Base-by-base conservation (phyloP, 805 yeast species). In the Pichia phayaonensis region DNA sequence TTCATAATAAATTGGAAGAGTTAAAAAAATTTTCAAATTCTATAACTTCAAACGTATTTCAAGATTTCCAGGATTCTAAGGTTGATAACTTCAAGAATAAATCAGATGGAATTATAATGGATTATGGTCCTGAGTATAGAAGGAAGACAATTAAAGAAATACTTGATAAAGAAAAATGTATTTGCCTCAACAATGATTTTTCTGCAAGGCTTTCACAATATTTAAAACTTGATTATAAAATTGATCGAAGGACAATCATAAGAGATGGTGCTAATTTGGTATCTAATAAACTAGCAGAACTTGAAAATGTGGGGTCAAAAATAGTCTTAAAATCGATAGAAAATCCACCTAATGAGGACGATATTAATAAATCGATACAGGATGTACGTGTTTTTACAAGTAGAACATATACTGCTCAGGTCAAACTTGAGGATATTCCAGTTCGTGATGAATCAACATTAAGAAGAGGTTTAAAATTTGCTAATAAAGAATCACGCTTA, bases 221-320 rank as follows among this genome's bases (percentile, higher is more conserved):
- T 18, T 55, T 76, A 54, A 74, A 73, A 0, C 69, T 76, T 15
- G 63, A 63, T 27, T 60, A 65, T 38, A 39, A 42, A 1, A 69
- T 81, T 18, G 90, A 84, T 56, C 72, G 77, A 34, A 74, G 73
- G 47, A 84, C 90, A 0, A 58, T 78, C 13, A 58, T 61, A 8
- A 71, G 74, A 7, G 84, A 79, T 54, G 66, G 77, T 0, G 54
- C 57, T 1, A 51, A 58, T 4, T 63, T 80, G 27, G 64, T 63
- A 5, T 53, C 56, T 0, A 63, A 69, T 13, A 68, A 71, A 0
- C 22, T 48, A 4, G 40, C 65, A 8, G 49, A 41, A n/a, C 44
- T 56, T 1, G 53, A 51, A 21, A 51, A 46, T 24, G 41, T 34
- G 18, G 36, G 52, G 29, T 10, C 23, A 15, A 52, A 53, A 49